These are phyloP conservation scores for Aegle marmelos DNA, from an alignment of 345 rosid genomes.

Conservation along the genomic window DNA sequence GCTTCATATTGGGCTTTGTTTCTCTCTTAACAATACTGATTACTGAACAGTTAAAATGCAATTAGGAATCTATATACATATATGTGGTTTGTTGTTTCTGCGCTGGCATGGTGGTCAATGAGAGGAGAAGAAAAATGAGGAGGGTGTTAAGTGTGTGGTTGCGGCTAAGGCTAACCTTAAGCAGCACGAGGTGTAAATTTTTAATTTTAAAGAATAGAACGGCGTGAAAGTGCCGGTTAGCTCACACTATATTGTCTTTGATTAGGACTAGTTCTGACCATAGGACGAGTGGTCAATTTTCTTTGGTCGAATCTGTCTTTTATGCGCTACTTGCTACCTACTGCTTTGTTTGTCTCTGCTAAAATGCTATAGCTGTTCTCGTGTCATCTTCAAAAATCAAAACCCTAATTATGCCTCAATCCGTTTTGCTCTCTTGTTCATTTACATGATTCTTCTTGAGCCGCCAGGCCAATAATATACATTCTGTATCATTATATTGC, in stretches of 20 bases:
- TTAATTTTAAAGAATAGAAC: too few species aligned
- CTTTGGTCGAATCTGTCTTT: background rate
- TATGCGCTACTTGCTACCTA: background rate
- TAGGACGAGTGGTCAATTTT: background rate
- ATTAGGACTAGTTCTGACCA: constrained; percentile 15
- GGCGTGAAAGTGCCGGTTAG: constrained; percentile 3
- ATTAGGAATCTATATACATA: too few species aligned
- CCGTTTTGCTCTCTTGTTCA: background rate
- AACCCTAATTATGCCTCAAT: background rate
- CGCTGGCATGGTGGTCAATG: background rate
- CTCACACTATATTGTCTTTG: background rate
- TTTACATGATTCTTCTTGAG: background rate
- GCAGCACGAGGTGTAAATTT: background rate
- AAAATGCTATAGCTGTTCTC: background rate
- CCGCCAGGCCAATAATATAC: background rate
- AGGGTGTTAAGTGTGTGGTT: background rate
- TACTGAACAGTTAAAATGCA: too few species aligned
- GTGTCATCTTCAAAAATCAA: background rate
- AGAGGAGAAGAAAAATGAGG: too few species aligned
- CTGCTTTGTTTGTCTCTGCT: background rate
- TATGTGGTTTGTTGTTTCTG: too few species aligned
- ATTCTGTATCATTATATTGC: too few species aligned
- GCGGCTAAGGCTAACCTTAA: background rate
- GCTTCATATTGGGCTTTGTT: too few species aligned
- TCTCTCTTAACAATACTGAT: too few species aligned